Evolutionary conservation across 257 asterid species (phyloP).

Genomic region (Solanum virginianum): DNA sequence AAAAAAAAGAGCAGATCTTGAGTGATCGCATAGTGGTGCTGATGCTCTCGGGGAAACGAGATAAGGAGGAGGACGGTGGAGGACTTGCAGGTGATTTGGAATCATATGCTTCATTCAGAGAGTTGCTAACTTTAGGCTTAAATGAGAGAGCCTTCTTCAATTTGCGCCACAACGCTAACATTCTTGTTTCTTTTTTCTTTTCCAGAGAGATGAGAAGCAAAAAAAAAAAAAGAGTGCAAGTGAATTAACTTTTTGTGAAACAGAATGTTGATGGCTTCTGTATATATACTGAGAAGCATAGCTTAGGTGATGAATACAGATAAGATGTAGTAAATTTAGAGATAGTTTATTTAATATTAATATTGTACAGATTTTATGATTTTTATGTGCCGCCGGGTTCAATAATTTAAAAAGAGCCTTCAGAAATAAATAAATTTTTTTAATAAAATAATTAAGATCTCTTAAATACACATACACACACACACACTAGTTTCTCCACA

Average conservation of each 20-base stretch:
- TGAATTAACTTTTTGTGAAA: background rate
- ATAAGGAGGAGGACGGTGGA: background rate
- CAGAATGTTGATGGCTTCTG: background rate
- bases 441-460: too few relatives aligned
- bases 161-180: conserved; percentile 10
- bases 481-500: background rate
- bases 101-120: background rate
- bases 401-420: too few relatives aligned
- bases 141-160: conserved; percentile 9
- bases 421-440: too few relatives aligned
- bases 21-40: background rate
- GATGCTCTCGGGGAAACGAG: background rate
- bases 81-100: background rate
- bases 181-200: background rate
- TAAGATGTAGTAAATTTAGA: background rate
- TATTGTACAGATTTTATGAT: too few relatives aligned
- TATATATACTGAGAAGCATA: background rate
- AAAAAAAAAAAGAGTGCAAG: background rate
- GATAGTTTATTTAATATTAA: background rate
- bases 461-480: too few relatives aligned
- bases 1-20: background rate
- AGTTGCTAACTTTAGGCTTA: background rate
- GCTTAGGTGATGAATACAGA: background rate
- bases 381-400: too few relatives aligned
- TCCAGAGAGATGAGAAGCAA: background rate